phyloP scores from a whole-genome alignment of 176 grass and related monocot species.

The Musa beccarii region DNA sequence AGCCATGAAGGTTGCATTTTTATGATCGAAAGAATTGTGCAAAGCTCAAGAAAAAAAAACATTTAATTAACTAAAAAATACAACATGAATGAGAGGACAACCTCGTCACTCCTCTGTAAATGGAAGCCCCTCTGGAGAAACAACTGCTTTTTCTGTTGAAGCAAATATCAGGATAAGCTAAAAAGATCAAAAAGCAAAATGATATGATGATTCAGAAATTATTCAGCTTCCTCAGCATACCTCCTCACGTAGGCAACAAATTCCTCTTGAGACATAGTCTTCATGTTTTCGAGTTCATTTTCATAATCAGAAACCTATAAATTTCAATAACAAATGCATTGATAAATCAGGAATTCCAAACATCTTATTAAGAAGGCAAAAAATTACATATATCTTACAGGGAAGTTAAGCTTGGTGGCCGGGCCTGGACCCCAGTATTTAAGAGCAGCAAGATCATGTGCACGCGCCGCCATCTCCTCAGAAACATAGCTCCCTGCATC shows the following conservation, averaged over 20 bases:
- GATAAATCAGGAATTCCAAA: neutral
- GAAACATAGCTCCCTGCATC: constrained; percentile 78
- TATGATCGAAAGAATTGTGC: too few relatives aligned
- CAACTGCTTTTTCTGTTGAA: constrained; percentile 73
- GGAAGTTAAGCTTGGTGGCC: constrained; percentile 69
- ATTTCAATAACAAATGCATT: neutral
- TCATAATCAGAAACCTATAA: constrained; percentile 60
- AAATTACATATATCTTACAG: constrained; percentile 22
- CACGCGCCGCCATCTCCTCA: constrained; percentile 78
- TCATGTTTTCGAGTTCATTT: constrained; percentile 54
- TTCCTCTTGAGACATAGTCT: constrained; percentile 65
- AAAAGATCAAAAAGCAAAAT: constrained; percentile 10
- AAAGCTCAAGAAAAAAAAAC: too few relatives aligned
- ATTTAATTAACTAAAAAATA: neutral
- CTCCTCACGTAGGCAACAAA: constrained; percentile 86
- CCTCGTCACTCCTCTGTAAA: constrained; percentile 97
- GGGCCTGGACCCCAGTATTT: constrained; percentile 63
- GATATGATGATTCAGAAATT: constrained; percentile 2
- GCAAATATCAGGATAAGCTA: constrained; percentile 4
- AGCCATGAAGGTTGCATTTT: too few relatives aligned
- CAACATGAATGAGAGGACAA: constrained; percentile 31
- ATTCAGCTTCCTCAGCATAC: constrained; percentile 28
- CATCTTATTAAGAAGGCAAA: neutral
- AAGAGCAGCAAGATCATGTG: constrained; percentile 91
- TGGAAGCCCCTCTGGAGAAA: constrained; percentile 97